Evolutionary conservation across 371 early-diverging fungal genomes (phyloP), one percentile per base, ranked within the genome.

Genomic region (Mucor ambiguus): DNA sequence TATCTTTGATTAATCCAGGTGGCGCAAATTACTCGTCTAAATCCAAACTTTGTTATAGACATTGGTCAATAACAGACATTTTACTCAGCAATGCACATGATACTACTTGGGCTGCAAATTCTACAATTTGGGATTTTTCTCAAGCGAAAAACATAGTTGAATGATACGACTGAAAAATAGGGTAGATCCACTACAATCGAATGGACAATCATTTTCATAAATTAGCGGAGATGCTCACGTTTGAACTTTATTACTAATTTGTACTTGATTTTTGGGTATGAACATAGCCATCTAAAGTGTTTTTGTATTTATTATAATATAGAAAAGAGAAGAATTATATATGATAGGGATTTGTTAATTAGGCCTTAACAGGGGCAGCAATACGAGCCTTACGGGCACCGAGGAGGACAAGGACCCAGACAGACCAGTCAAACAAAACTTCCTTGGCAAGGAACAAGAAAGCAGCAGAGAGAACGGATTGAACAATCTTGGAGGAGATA

Each of bases 371-470:
- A 26, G 54, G 49, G 26, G 62, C 63, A 54, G 52, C 55, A 29
- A 62, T 37, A 18, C 55, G 52, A 30, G 79, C 79, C 68, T 79
- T 81, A 58, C 84, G 69, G 26, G 84, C 85, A 66, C 83, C 81
- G 48, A 80, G 56, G 22, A 89, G 52, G 4, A 88, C 79, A 57
- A 93, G 83, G 1, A 91, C 75, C 74, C 82, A 85, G 48, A 93
- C 85, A 35, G 92, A 86, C 71, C 89, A 90, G 58, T 90, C 79
- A 73, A 91, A 95, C 43, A 95, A 76, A 33, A 85, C 85, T 70
- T 95, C 96, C 84, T 95, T 95, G 67, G 87, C 92, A 86, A 92
- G 92, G 84, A 97, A 97, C 74, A 95, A 79, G 82, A 98, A 91
- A 43, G 98, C 95, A 29, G 96, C 91, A 1, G 96, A 90, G 65